Conservation (phyloP, 768 basidiomycete genomes). For the Kwoniella mangroviensis region DNA sequence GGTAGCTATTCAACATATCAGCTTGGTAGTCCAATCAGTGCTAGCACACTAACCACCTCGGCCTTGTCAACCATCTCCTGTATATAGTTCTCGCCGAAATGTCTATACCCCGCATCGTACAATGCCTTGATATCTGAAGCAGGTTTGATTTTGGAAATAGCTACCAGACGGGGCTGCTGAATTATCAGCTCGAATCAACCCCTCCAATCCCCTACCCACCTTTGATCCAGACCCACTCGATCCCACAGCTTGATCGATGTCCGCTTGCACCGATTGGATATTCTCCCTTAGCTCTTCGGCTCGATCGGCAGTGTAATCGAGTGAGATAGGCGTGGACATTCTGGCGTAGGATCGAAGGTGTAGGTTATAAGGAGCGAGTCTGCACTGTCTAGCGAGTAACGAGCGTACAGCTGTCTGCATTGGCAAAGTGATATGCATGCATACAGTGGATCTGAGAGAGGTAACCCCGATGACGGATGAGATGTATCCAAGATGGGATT, state of each 20-base stretch:
- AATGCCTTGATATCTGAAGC: constrained; percentile 82
- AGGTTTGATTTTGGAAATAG: constrained; percentile 93
- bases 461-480: too few relatives aligned
- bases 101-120: constrained; percentile 77
- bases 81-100: constrained; percentile 98
- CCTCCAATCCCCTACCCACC: constrained; percentile 3
- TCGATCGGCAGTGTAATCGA: constrained; percentile 52
- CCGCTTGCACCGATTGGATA: constrained; percentile 47
- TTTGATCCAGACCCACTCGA: constrained; percentile 31
- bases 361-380: background rate
- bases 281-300: constrained; percentile 55
- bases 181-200: constrained; percentile 24
- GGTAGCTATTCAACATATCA: constrained; percentile 68
- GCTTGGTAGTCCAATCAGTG: background rate
- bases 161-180: constrained; percentile 67
- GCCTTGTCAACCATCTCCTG: constrained; percentile 91
- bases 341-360: constrained; percentile 6
- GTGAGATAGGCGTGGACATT: constrained; percentile 27
- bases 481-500: too few relatives aligned
- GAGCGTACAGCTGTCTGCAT: background rate
- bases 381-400: background rate
- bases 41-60: constrained; percentile 62
- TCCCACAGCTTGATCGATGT: constrained; percentile 44
- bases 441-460: too few relatives aligned
- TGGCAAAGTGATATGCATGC: background rate